These are phyloP conservation scores for Citropsis articulata DNA, from an alignment of 345 rosid genomes.

Conservation along the genomic window DNA sequence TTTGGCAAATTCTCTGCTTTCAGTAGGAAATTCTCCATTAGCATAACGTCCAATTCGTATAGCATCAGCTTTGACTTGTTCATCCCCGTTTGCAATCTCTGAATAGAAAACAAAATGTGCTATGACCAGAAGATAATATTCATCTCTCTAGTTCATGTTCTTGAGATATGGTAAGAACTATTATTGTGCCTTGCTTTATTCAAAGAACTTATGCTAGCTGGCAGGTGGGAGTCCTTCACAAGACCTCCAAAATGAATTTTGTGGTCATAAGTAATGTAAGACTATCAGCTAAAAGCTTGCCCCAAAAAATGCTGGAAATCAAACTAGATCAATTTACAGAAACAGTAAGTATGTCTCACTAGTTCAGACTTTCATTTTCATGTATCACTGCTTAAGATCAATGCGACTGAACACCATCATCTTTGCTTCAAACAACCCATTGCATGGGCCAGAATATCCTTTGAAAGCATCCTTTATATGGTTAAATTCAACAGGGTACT, in stretches of 20 bases:
- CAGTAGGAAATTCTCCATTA: slow-evolving; percentile 72
- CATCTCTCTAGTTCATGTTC: neutral
- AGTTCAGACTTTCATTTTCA: neutral
- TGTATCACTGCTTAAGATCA: too few relatives aligned
- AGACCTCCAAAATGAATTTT: neutral
- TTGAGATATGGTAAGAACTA: neutral
- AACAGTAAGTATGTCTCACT: neutral
- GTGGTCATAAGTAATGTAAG: neutral
- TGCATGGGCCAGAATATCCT: neutral
- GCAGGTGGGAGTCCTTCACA: neutral
- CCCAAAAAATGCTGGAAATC: neutral
- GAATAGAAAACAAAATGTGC: slow-evolving; percentile 21
- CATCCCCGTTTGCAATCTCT: slow-evolving; percentile 88
- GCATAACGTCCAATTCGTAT: slow-evolving; percentile 66
- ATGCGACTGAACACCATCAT: neutral
- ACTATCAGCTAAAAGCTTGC: neutral
- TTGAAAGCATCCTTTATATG: neutral
- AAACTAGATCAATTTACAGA: neutral
- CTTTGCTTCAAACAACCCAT: neutral
- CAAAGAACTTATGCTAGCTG: neutral
- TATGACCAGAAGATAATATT: neutral
- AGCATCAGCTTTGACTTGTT: slow-evolving; percentile 94
- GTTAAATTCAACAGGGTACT: neutral
- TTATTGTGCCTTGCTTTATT: neutral
- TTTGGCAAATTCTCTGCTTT: slow-evolving; percentile 90